phyloP scores from a whole-genome alignment of 805 yeast species.

The Sporopachydermia lactativora region DNA sequence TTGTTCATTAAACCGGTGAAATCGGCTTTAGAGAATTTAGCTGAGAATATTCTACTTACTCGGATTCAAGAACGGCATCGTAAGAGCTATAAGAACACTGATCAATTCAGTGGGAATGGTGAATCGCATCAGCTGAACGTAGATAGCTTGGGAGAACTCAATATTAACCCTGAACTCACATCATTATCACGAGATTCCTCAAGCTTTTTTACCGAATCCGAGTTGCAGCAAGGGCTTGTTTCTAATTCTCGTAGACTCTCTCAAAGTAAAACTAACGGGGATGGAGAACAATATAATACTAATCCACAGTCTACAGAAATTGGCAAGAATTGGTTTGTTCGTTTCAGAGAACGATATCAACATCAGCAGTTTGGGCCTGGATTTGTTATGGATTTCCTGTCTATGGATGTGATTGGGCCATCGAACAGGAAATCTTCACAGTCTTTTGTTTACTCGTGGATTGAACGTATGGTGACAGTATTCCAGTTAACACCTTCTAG shows the following conservation, averaged over 20 bases:
- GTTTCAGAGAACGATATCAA: conserved; percentile 1
- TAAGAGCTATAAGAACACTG: no score
- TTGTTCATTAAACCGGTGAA: background rate
- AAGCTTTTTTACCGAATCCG: no score
- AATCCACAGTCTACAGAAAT: no score
- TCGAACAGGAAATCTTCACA: background rate
- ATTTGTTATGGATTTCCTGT: background rate
- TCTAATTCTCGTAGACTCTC: no score
- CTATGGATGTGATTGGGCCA: background rate
- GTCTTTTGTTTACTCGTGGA: background rate
- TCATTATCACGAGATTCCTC: no score
- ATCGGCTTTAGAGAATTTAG: background rate
- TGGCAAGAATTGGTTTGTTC: background rate
- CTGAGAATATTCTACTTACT: background rate
- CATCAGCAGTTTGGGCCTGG: background rate
- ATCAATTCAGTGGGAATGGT: no score
- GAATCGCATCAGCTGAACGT: no score
- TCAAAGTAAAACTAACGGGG: no score
- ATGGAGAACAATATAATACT: no score
- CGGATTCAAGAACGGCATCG: no score
- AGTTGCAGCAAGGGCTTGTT: no score
- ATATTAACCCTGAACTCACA: background rate
- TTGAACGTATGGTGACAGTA: background rate
- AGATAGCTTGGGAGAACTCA: no score
- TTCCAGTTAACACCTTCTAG: background rate